phyloP scores from a whole-genome alignment of 768 basidiomycete genomes.

The Hypholoma fasciculare region DNA sequence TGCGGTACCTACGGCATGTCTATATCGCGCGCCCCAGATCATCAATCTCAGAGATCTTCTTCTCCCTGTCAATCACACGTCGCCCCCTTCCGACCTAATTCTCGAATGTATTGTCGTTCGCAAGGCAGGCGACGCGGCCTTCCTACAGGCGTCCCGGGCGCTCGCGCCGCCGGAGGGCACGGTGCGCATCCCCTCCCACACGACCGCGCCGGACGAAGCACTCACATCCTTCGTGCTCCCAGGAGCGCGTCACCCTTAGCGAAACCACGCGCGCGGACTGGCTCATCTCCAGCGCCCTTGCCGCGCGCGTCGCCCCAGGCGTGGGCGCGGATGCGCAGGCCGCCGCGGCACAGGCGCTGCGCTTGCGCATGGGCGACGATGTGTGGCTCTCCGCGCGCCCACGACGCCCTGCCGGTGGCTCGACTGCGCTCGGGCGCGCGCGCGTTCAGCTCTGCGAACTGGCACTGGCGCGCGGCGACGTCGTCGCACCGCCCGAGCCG shows the following conservation, averaged over 20 bases:
- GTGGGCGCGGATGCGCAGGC: conserved; percentile 20
- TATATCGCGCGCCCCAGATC: conserved; percentile 35
- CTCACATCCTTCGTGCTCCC: not conserved
- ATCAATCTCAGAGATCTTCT: conserved; percentile 41
- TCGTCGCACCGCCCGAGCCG: conserved; percentile 54
- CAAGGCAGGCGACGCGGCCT: conserved; percentile 35
- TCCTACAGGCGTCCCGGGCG: conserved; percentile 41
- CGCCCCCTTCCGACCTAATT: conserved; percentile 23
- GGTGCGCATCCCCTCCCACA: conserved; percentile 15
- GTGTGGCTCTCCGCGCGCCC: conserved; percentile 59
- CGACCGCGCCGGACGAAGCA: not conserved
- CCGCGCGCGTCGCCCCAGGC: conserved; percentile 21
- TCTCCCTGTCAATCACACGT: conserved; percentile 30
- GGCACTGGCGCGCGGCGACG: conserved; percentile 62
- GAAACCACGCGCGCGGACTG: conserved; percentile 45
- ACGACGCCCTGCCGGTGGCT: conserved; percentile 67
- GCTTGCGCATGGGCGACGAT: conserved; percentile 50
- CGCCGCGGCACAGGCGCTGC: conserved; percentile 30
- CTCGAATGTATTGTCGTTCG: conserved; percentile 50
- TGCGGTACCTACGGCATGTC: conserved; percentile 13
- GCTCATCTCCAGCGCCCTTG: conserved; percentile 38
- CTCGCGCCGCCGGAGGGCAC: conserved; percentile 23
- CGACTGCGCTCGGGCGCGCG: conserved; percentile 75
- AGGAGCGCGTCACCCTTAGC: conserved; percentile 56
- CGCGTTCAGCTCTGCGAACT: conserved; percentile 66